Conservation (phyloP, 768 basidiomycete genomes). For the Amanita pseudoporphyria region DNA sequence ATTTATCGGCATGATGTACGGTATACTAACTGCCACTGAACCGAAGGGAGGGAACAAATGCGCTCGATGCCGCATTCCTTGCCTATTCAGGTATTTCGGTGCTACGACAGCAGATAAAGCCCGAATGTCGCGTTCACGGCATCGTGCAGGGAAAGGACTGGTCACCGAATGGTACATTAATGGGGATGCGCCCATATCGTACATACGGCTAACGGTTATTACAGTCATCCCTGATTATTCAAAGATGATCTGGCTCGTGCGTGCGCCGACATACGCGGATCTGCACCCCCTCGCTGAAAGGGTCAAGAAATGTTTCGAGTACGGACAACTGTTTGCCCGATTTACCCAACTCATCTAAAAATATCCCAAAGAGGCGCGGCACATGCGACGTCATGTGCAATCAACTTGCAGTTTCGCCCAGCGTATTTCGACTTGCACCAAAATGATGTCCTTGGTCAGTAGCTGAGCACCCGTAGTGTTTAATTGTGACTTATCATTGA, state of each 20-base stretch:
- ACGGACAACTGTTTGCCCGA: conserved; percentile 14
- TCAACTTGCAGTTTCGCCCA: conserved; percentile 30
- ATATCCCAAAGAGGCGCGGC: conserved; percentile 46
- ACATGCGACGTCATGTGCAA: conserved; percentile 48
- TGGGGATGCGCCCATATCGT: not conserved
- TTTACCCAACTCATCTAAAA: not conserved
- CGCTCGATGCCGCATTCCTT: conserved; percentile 80
- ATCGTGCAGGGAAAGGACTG: conserved; percentile 62
- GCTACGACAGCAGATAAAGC: conserved; percentile 81
- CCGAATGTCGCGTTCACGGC: conserved; percentile 72
- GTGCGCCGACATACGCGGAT: conserved; percentile 56
- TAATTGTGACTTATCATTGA: not conserved
- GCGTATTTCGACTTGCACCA: conserved; percentile 52
- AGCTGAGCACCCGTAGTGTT: not conserved
- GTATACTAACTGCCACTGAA: not conserved
- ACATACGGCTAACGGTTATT: not conserved
- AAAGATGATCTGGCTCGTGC: conserved; percentile 60
- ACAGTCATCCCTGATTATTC: conserved; percentile 81
- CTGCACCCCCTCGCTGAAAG: conserved; percentile 45
- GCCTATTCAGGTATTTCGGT: conserved; percentile 74
- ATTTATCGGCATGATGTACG: not conserved
- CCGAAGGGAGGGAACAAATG: conserved; percentile 70
- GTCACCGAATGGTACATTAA: conserved; percentile 49
- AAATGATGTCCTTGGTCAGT: conserved; percentile 44
- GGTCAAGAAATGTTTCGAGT: conserved; percentile 67